These are phyloP conservation scores for Yamadazyma trypodendri DNA, from an alignment of 1,139 yeast species.

Conservation along the genomic window DNA sequence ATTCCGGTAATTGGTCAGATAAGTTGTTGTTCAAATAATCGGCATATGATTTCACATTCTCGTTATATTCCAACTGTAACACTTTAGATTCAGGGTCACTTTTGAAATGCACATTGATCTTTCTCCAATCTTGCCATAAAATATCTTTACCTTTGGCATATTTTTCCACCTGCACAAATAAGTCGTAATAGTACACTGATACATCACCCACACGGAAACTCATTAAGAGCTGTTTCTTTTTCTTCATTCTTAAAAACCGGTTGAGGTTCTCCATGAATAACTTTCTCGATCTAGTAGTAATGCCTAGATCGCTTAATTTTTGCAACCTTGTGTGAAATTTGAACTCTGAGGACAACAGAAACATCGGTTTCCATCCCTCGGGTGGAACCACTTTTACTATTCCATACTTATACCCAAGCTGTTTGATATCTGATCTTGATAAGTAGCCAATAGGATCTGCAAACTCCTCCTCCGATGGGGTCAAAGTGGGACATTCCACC, in stretches of 20 bases:
- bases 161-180: slow-evolving; percentile 46
- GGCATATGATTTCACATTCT: slow-evolving; percentile 44
- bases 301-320: slow-evolving; percentile 59
- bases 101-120: slow-evolving; percentile 28
- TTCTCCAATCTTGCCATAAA: slow-evolving; percentile 30
- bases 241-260: slow-evolving; percentile 52
- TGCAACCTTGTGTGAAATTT: slow-evolving; percentile 67
- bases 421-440: slow-evolving; percentile 47
- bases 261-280: slow-evolving; percentile 61
- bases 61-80: slow-evolving; percentile 33
- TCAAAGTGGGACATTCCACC: slow-evolving; percentile 52
- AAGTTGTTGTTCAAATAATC: slow-evolving; percentile 32
- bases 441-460: slow-evolving; percentile 60
- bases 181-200: slow-evolving; percentile 50
- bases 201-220: slow-evolving; percentile 21
- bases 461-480: slow-evolving; percentile 57
- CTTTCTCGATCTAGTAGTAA: slow-evolving; percentile 59
- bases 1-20: slow-evolving; percentile 22
- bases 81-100: slow-evolving; percentile 16
- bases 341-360: slow-evolving; percentile 54
- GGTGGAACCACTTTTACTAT: slow-evolving; percentile 70
- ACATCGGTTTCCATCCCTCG: slow-evolving; percentile 48
- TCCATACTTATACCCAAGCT: slow-evolving; percentile 61
- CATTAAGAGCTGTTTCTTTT: slow-evolving; percentile 26
- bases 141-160: slow-evolving; percentile 23